Evolutionary conservation across 106 monocot species (phyloP).

Genomic region (Dioscorea zingiberensis): DNA sequence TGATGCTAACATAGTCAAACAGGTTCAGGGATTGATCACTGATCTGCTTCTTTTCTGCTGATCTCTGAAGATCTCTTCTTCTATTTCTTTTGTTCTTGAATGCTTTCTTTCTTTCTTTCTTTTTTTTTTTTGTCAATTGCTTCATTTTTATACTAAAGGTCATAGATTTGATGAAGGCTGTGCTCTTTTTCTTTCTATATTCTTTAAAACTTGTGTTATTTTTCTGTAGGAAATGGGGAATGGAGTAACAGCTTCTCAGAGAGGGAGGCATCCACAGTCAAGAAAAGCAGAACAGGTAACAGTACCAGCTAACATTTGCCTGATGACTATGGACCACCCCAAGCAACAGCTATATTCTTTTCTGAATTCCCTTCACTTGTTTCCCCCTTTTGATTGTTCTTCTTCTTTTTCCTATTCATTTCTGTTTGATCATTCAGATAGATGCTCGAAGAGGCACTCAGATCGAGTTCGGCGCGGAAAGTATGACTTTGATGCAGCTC

Average conservation of each 20-base stretch:
- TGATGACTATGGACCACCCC: conserved; percentile 14
- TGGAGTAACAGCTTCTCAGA: conserved; percentile 61
- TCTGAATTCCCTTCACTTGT: conserved; percentile 1
- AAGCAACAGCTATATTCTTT: not conserved
- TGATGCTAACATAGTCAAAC: no score
- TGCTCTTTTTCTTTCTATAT: no score
- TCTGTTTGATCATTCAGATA: conserved; percentile 24
- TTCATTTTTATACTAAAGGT: not conserved
- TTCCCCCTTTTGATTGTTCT: not conserved
- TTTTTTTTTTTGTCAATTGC: not conserved
- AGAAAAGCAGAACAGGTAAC: conserved; percentile 58
- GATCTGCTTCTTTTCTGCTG: no score
- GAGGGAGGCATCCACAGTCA: conserved; percentile 43
- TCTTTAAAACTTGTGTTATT: conserved; percentile 15
- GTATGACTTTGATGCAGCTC: conserved; percentile 48
- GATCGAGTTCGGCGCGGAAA: conserved; percentile 41
- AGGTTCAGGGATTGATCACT: no score
- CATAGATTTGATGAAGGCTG: not conserved
- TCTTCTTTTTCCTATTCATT: not conserved
- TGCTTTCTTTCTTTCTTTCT: not conserved
- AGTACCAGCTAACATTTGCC: not conserved
- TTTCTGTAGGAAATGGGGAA: conserved; percentile 35
- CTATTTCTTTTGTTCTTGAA: not conserved
- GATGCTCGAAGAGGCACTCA: conserved; percentile 27
- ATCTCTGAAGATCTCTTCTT: no score